Percentiles rank a stretch among this genome's conserved stretches.
Evolutionary conservation across 495 filamentous ascomycete genomes (phyloP).

Genomic region (Tuber indicum): DNA sequence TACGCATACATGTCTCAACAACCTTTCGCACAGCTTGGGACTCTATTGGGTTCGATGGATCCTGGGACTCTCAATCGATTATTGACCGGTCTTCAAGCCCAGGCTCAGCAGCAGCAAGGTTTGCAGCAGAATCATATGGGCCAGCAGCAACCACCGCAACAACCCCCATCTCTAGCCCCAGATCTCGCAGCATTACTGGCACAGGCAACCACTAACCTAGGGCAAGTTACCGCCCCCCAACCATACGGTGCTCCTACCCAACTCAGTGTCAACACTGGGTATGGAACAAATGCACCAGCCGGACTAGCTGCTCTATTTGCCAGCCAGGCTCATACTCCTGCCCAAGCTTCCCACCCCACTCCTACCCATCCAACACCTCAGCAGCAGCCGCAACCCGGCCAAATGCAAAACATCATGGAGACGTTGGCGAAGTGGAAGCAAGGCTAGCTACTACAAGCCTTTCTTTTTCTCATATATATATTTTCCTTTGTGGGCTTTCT

Average conservation of each 20-base stretch:
- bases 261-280: conserved; percentile 34
- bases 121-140: conserved; percentile 45
- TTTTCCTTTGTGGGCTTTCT: neutral
- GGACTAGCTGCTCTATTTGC: conserved; percentile 36
- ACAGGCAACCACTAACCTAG: conserved; percentile 39
- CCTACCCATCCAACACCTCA: conserved; percentile 36
- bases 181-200: conserved; percentile 59
- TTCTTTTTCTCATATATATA: neutral
- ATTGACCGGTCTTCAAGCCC: conserved; percentile 53
- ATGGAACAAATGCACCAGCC: conserved; percentile 21
- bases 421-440: conserved; percentile 48
- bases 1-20: conserved; percentile 10
- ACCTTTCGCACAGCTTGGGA: conserved; percentile 48
- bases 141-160: conserved; percentile 44
- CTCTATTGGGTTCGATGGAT: conserved; percentile 59
- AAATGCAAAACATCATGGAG: conserved; percentile 50
- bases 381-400: conserved; percentile 38
- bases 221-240: conserved; percentile 20
- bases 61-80: conserved; percentile 64
- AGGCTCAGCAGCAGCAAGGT: conserved; percentile 36
- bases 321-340: conserved; percentile 42
- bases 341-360: conserved; percentile 30
- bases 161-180: conserved; percentile 44
- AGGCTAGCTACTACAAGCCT: conserved; percentile 34
- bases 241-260: conserved; percentile 25